Percentiles rank a stretch among this genome's conserved stretches.
These are phyloP conservation scores for Botrytis deweyae DNA, from an alignment of 2,329 filamentous ascomycete genomes.

Conservation along the genomic window DNA sequence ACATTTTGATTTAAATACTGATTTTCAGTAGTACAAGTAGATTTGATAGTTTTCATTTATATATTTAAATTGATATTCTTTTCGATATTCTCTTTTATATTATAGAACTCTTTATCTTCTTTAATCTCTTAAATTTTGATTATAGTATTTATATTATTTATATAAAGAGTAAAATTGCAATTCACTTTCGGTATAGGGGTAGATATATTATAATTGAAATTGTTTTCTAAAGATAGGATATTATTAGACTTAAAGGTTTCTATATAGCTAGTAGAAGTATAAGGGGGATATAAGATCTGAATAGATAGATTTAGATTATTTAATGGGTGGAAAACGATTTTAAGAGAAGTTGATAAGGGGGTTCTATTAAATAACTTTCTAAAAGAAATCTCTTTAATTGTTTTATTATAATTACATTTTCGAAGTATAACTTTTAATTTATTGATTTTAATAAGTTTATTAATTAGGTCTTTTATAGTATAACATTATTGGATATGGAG, in stretches of 20 bases:
- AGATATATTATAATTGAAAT: too few species aligned
- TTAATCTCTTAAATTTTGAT: neutral
- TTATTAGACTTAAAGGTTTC: too few species aligned
- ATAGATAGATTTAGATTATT: too few species aligned
- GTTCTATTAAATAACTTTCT: neutral
- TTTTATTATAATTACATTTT: too few species aligned
- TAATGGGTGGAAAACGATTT: too few species aligned
- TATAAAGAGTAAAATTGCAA: too few species aligned
- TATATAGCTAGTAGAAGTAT: too few species aligned
- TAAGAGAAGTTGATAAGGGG: too few species aligned
- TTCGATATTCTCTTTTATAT: neutral
- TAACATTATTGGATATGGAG: rapidly evolving
- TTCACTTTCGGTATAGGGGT: too few species aligned
- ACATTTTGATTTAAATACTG: neutral
- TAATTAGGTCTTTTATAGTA: too few species aligned
- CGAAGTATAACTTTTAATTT: neutral
- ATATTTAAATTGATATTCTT: neutral
- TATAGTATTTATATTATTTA: neutral
- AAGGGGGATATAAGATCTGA: too few species aligned
- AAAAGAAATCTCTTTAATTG: neutral
- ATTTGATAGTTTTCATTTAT: rapidly evolving
- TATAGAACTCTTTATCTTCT: neutral
- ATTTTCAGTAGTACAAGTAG: rapidly evolving
- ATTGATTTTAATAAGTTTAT: neutral
- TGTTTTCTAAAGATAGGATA: too few species aligned